Evolutionary conservation across 768 basidiomycete species (phyloP).

Genomic region (Rhizopogon rudus): DNA sequence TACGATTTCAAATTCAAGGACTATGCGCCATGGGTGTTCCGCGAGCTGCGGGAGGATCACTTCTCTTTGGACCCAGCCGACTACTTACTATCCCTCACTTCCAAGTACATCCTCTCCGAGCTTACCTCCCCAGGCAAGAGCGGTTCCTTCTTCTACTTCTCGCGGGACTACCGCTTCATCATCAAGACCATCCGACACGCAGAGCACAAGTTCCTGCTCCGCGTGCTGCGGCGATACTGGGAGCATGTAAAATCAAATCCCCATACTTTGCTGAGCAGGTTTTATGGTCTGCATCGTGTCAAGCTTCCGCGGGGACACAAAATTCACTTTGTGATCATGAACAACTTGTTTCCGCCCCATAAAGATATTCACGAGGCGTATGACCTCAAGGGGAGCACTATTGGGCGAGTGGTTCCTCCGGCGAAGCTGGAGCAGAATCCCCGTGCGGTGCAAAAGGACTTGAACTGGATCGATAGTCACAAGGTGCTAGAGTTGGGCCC

Average conservation of each 20-base stretch:
- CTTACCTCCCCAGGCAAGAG: slow-evolving; percentile 98
- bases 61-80: slow-evolving; percentile 97
- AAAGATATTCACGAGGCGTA: slow-evolving; percentile 97
- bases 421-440: slow-evolving; percentile 75
- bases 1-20: slow-evolving; percentile 99
- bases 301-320: slow-evolving; percentile 91
- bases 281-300: slow-evolving; percentile 96
- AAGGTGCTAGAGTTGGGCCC: slow-evolving; percentile 88
- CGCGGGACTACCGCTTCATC: slow-evolving; percentile 97
- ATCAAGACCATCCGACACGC: slow-evolving; percentile 97
- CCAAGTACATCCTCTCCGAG: slow-evolving; percentile 97
- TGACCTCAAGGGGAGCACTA: slow-evolving; percentile 92
- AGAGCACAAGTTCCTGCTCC: slow-evolving; percentile 91
- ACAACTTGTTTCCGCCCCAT: slow-evolving; percentile 97
- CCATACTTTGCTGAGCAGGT: slow-evolving; percentile 88
- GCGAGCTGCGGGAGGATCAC: slow-evolving; percentile 87
- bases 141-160: slow-evolving; percentile 99
- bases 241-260: slow-evolving; percentile 85
- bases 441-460: slow-evolving; percentile 87
- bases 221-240: slow-evolving; percentile 80
- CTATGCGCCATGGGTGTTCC: slow-evolving; percentile 98
- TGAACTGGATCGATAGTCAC: slow-evolving; percentile 89
- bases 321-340: slow-evolving; percentile 99
- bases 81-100: slow-evolving; percentile 93
- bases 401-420: slow-evolving; percentile 84